Evolutionary conservation across 2,329 filamentous ascomycete species (phyloP), one percentile per base, ranked within the genome.

Genomic region (Ambrosiella beaveri): DNA sequence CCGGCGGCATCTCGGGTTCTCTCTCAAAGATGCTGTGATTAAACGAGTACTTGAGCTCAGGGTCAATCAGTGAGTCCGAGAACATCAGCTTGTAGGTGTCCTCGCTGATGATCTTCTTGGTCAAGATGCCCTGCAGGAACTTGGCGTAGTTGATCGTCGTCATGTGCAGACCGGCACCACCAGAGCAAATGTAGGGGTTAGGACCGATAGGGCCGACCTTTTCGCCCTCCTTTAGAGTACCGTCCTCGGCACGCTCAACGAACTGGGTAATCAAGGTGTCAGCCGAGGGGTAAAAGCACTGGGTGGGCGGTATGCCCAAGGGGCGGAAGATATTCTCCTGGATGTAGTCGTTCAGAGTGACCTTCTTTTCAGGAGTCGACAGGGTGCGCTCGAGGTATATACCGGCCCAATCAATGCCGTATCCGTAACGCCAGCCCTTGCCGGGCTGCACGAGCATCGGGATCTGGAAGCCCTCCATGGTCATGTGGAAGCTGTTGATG

Each of bases 401-500:
- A 2, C 73, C 75, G 0, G 71, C 75, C 69, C 73, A 78, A 66
- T 79, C 76, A 47, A 72, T 59, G 0, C 66, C 65, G 2, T 68
- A 63, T 3, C 76, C 75, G 59, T 79, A 80, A 37, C 65, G 66
- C 75, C 75, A 80, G 6, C 70, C 69, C 2, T 70, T 66, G 0
- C 75, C 77, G 0, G 76, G 73, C 2, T 66, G 61, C 59, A 75
- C 74, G 56, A 68, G 66, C 40, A 75, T 63, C 0, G 74, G 76
- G 58, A 71, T 70, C 52, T 63, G 65, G 64, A 69, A 74, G 62
- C 70, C 70, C 1, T 69, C 68, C 39, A 67, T 64, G 39, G 63
- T 68, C 61, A 65, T 70, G 36, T 66, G 62, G 13, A 69, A 63
- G 53, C 68, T 65, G 9, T 63, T 66, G n/a, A 63, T 63, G 0